Base-by-base conservation (phyloP, 2,329 filamentous ascomycete genomes). In the Paracoccidioides lutzii region DNA sequence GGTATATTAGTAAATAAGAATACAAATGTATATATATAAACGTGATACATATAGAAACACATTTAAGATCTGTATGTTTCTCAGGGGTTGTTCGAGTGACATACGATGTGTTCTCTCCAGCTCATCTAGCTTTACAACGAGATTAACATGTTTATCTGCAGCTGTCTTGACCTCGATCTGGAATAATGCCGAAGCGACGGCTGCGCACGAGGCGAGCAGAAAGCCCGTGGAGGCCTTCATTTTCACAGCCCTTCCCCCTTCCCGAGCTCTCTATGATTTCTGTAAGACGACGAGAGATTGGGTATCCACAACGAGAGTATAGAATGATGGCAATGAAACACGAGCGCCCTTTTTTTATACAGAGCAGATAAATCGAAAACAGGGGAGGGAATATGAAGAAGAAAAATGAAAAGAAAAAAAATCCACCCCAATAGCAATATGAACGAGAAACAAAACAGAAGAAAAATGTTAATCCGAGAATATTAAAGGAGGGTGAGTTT, bases 101-200 rank as follows among this genome's bases (percentile, higher is more conserved):
- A 35, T 53, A 59, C 58, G 56, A 30, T 59, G 53, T 14, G 58
- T 54, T 54, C 58, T 35, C 48, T 54, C 53, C 8, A 58, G 40
- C 30, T 56, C 54, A 42, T 57, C 43, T 5, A 57, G 43, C 9
- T 59, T 28, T 33, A 50, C 56, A 22, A 58, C 22, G 7, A 59
- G 37, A 32, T 46, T 45, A 12, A 44, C 49, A 28, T 56, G 46
- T 6, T 40, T 59, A 49, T 55, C 56, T 10, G 14, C 37, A 32
- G 37, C 49, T 1, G 54, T 57, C 22, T 53, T 43, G 14, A 59
- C 45, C 32, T n/a, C 52, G 46, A 58, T 54, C 33, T 59, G 46
- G 15, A 59, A 56, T 15, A 58, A 43, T 38, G 54, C 54, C 33
- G 33, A 54, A 28, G 48, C 37, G 22, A 45, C 37, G 6, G 54